Conservation (phyloP, 495 filamentous ascomycete species). For the Neurospora sp. region DNA sequence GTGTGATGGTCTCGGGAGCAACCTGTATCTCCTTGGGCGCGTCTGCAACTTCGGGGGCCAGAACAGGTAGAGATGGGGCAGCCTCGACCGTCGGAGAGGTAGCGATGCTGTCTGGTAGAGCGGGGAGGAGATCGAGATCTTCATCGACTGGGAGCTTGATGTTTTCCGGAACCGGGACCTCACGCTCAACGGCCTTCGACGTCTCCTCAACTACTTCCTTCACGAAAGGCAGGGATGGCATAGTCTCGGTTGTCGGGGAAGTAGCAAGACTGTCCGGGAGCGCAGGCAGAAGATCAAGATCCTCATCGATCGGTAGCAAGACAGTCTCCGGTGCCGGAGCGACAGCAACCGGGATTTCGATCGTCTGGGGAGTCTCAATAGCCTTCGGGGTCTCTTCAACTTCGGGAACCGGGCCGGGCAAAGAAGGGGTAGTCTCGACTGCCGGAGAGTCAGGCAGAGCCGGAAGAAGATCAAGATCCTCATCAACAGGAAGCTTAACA, state of each 20-base stretch:
- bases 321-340: not conserved
- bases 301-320: not conserved
- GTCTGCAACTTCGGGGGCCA: not conserved
- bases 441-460: constrained; percentile 4
- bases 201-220: not conserved
- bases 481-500: not conserved
- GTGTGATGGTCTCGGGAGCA: not conserved
- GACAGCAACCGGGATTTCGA: not conserved
- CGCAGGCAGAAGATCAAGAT: not conserved
- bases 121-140: not conserved
- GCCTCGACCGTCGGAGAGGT: not conserved
- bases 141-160: not conserved
- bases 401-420: not conserved
- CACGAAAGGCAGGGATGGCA: not conserved
- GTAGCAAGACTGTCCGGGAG: not conserved
- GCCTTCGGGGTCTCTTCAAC: not conserved
- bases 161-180: not conserved
- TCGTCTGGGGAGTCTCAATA: not conserved
- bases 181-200: not conserved
- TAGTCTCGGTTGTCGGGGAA: not conserved
- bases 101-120: not conserved
- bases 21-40: not conserved
- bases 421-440: not conserved
- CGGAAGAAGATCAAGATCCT: not conserved
- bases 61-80: not conserved